These are phyloP conservation scores for Cystoderma amianthinum DNA, from an alignment of 768 basidiomycete genomes.

Conservation along the genomic window DNA sequence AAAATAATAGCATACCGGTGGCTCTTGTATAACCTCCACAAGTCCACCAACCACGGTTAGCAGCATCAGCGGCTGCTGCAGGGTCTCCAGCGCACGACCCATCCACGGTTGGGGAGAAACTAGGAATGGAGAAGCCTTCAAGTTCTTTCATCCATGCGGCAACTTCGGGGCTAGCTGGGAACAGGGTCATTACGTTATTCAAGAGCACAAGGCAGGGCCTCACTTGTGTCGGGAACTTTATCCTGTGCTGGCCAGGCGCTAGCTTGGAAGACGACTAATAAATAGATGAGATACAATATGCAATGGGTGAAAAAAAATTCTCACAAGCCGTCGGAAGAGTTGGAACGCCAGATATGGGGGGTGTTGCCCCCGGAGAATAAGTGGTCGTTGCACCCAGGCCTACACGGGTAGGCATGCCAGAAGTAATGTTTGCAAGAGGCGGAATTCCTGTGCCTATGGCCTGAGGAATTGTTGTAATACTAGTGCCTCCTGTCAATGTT, in stretches of 20 bases:
- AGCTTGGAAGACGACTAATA: slow-evolving; percentile 35
- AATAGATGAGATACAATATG: slow-evolving; percentile 2
- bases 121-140: slow-evolving; percentile 62
- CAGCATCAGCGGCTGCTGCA: slow-evolving; percentile 44
- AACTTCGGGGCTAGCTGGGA: slow-evolving; percentile 47
- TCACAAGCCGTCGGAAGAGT: slow-evolving; percentile 50
- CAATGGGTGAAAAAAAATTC: slow-evolving; percentile 2
- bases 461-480: slow-evolving; percentile 7
- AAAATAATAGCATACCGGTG: slow-evolving; percentile 25
- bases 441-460: slow-evolving; percentile 44
- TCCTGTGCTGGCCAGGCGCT: slow-evolving; percentile 62
- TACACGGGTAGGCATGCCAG: slow-evolving; percentile 53
- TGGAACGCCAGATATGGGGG: slow-evolving; percentile 62
- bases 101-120: slow-evolving; percentile 52
- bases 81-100: slow-evolving; percentile 66
- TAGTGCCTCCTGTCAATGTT: not conserved
- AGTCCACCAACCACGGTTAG: slow-evolving; percentile 85
- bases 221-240: slow-evolving; percentile 51
- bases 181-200: not conserved
- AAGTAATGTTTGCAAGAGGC: slow-evolving; percentile 49
- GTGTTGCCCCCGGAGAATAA: slow-evolving; percentile 50
- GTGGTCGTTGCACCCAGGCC: slow-evolving; percentile 45
- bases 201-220: slow-evolving; percentile 10
- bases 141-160: slow-evolving; percentile 71
- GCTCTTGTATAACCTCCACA: slow-evolving; percentile 65